phyloP scores from a whole-genome alignment of 768 basidiomycete genomes.

The Termitomyces sp. region DNA sequence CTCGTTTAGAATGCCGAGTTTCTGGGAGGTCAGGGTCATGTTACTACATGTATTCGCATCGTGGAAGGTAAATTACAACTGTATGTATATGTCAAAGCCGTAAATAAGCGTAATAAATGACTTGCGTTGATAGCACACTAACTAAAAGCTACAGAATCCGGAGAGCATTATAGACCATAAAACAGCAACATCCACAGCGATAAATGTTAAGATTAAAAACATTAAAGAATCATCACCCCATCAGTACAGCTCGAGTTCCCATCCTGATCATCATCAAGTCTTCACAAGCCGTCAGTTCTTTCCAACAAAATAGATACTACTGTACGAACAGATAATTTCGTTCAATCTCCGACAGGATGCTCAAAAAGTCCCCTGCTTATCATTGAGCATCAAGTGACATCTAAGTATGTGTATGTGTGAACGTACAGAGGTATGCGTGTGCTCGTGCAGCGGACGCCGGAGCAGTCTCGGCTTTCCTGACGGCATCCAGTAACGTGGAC shows the following conservation, averaged over 20 bases:
- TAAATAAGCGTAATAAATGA: constrained; percentile 17
- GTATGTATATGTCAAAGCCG: constrained; percentile 1
- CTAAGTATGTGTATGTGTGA: neutral
- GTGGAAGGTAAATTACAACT: constrained; percentile 13
- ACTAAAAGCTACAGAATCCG: constrained; percentile 13
- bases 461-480: constrained; percentile 76
- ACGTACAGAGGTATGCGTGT: constrained; percentile 81
- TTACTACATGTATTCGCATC: neutral
- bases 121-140: constrained; percentile 8
- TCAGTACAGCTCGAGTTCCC: constrained; percentile 52
- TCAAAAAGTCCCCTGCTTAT: constrained; percentile 81
- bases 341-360: constrained; percentile 89
- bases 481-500: constrained; percentile 82
- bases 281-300: constrained; percentile 22
- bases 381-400: constrained; percentile 6
- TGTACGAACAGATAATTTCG: constrained; percentile 75
- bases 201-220: too few species aligned
- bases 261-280: constrained; percentile 71
- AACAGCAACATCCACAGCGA: too few species aligned
- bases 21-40: too few species aligned
- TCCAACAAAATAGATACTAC: constrained; percentile 4
- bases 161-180: neutral
- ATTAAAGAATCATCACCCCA: constrained; percentile 36
- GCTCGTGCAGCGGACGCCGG: constrained; percentile 81
- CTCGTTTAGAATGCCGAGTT: neutral